Percentiles rank a stretch among this genome's conserved stretches.
These are phyloP conservation scores for Erysiphe pulchra DNA, from an alignment of 2,329 filamentous ascomycete genomes.

Conservation along the genomic window DNA sequence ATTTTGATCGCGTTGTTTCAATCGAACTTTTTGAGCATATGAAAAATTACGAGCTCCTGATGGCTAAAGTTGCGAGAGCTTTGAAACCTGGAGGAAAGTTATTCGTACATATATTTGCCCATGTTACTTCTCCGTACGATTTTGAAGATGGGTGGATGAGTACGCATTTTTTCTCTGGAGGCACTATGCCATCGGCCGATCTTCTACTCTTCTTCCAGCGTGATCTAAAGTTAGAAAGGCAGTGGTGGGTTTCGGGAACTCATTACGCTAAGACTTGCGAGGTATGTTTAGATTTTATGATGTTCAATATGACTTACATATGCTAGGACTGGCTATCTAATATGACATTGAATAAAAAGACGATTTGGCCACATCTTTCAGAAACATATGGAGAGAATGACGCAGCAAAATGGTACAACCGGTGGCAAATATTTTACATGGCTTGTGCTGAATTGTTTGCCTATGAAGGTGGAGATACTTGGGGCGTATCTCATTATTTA, in stretches of 20 bases:
- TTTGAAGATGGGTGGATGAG: constrained; percentile 54
- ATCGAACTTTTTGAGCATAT: constrained; percentile 53
- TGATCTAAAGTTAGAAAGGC: constrained; percentile 29
- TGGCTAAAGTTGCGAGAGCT: constrained; percentile 33
- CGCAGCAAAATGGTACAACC: constrained; percentile 35
- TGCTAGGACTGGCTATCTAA: constrained; percentile 32
- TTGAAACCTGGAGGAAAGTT: constrained; percentile 37
- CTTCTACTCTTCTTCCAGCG: constrained; percentile 40
- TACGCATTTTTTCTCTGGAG: constrained; percentile 45
- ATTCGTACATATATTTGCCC: constrained; percentile 43
- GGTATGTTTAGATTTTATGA: constrained; percentile 15
- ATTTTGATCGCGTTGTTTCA: constrained; percentile 38
- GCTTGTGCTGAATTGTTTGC: constrained; percentile 45
- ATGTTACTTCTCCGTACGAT: constrained; percentile 39
- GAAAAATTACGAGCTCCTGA: constrained; percentile 46
- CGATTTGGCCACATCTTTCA: constrained; percentile 35
- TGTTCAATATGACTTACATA: background rate
- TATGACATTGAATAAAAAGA: constrained; percentile 29
- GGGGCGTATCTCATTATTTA: constrained; percentile 41
- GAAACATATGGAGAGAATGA: constrained; percentile 38
- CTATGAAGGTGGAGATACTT: constrained; percentile 36
- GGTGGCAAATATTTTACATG: constrained; percentile 51
- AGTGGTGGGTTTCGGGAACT: constrained; percentile 47
- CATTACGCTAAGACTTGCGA: constrained; percentile 48
- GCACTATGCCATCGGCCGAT: constrained; percentile 44